These are phyloP conservation scores for Penicillium sp. DNA, from an alignment of 2,329 filamentous ascomycete genomes.

Conservation along the genomic window DNA sequence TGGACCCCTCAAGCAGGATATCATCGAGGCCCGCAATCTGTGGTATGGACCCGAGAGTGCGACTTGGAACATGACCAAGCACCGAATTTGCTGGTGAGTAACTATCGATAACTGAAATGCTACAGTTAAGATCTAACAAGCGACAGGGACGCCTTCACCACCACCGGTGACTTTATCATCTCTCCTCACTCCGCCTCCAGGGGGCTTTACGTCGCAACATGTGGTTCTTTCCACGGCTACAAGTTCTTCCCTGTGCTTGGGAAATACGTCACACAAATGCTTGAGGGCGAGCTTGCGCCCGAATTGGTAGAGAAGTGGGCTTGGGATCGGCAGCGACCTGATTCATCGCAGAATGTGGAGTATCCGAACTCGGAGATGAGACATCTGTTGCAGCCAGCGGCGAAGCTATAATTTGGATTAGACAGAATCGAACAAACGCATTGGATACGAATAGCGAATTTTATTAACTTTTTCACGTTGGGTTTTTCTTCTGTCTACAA, in stretches of 20 bases:
- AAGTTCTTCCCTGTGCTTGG: slow-evolving; percentile 34
- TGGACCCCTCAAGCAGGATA: slow-evolving; percentile 56
- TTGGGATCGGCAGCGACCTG: slow-evolving; percentile 57
- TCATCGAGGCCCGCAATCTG: slow-evolving; percentile 55
- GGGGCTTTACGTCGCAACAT: slow-evolving; percentile 44
- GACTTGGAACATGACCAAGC: slow-evolving; percentile 60
- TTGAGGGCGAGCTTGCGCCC: slow-evolving; percentile 24
- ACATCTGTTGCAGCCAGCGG: slow-evolving; percentile 46
- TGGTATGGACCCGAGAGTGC: slow-evolving; percentile 61
- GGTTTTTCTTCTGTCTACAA: too few relatives aligned
- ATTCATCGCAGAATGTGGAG: slow-evolving; percentile 53
- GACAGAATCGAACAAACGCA: neutral
- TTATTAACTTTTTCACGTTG: neutral
- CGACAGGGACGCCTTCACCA: slow-evolving; percentile 64
- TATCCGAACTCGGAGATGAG: slow-evolving; percentile 60
- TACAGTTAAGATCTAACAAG: slow-evolving; percentile 2
- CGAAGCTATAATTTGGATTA: slow-evolving; percentile 26
- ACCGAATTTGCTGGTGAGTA: slow-evolving; percentile 66
- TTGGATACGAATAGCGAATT: neutral
- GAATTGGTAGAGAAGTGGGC: slow-evolving; percentile 29
- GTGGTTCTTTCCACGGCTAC: slow-evolving; percentile 30
- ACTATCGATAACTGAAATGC: neutral
- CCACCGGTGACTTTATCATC: slow-evolving; percentile 54
- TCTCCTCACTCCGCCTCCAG: slow-evolving; percentile 44
- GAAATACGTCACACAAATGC: slow-evolving; percentile 30